Conservation (phyloP, 208 protist genomes). For the Trypanosoma theileri region DNA sequence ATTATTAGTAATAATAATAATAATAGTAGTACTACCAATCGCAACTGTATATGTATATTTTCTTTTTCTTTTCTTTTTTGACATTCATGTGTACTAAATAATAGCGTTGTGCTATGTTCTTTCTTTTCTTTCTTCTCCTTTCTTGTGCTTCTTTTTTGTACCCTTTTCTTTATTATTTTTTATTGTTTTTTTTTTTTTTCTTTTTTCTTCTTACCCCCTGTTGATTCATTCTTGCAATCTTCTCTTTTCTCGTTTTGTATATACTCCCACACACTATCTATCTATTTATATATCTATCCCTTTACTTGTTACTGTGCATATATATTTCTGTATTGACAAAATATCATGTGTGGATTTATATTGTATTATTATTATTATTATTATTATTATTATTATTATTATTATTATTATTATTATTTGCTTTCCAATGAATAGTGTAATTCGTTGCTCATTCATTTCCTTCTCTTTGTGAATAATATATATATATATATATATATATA, state of each 20-base stretch:
- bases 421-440: neutral
- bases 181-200: no score
- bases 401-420: constrained; percentile 15
- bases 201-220: no score
- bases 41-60: no score
- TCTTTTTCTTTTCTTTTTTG: no score
- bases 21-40: no score
- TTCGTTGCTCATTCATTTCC: no score
- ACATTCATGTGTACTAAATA: no score
- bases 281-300: neutral
- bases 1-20: no score
- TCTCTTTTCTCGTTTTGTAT: neutral
- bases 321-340: neutral
- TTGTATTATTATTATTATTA: constrained; percentile 6
- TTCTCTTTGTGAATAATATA: no score
- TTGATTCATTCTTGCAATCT: no score
- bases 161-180: constrained; percentile 6
- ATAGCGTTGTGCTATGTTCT: neutral
- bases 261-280: constrained; percentile 25
- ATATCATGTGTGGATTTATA: no score
- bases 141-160: constrained; percentile 7
- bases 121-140: constrained; percentile 12
- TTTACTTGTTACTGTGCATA: neutral
- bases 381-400: neutral
- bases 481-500: no score